phyloP scores from a whole-genome alignment of 352 stramenopile species.

The Globisporangium radiosum region DNA sequence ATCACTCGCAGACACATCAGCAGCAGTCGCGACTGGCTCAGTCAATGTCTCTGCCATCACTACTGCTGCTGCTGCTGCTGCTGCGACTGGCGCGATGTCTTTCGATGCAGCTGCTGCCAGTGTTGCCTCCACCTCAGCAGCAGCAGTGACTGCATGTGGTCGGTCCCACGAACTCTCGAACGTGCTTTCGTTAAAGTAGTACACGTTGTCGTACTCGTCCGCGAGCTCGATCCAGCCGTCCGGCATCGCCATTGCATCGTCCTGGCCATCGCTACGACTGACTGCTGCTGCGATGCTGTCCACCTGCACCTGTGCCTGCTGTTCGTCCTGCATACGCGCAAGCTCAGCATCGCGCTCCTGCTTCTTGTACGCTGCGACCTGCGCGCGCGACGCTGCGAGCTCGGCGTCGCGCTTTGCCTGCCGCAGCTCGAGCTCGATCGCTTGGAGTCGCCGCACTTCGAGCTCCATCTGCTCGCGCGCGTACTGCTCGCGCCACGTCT shows the following conservation, averaged over 20 bases:
- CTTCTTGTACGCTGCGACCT: conserved; percentile 35
- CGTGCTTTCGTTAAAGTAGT: conserved; percentile 57
- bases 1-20: neutral
- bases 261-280: conserved; percentile 4
- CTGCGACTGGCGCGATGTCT: too few relatives aligned
- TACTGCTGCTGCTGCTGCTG: neutral
- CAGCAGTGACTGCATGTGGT: neutral
- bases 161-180: conserved; percentile 46
- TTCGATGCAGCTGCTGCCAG: too few relatives aligned
- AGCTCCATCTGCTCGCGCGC: conserved; percentile 49
- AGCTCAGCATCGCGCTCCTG: conserved; percentile 18
- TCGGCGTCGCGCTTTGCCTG: conserved; percentile 60
- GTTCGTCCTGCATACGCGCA: conserved; percentile 9
- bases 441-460: conserved; percentile 34
- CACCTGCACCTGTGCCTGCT: conserved; percentile 7
- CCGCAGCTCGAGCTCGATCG: conserved; percentile 36
- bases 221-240: conserved; percentile 23
- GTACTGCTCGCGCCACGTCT: conserved; percentile 28
- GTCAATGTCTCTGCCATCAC: neutral
- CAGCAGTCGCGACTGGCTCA: neutral
- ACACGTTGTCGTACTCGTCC: conserved; percentile 48
- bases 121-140: too few relatives aligned
- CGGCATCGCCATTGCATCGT: neutral
- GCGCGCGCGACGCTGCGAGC: conserved; percentile 41
- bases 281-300: conserved; percentile 3